Conservation (phyloP, 2,329 filamentous ascomycete genomes). For the Rasamsonia emersonii region DNA sequence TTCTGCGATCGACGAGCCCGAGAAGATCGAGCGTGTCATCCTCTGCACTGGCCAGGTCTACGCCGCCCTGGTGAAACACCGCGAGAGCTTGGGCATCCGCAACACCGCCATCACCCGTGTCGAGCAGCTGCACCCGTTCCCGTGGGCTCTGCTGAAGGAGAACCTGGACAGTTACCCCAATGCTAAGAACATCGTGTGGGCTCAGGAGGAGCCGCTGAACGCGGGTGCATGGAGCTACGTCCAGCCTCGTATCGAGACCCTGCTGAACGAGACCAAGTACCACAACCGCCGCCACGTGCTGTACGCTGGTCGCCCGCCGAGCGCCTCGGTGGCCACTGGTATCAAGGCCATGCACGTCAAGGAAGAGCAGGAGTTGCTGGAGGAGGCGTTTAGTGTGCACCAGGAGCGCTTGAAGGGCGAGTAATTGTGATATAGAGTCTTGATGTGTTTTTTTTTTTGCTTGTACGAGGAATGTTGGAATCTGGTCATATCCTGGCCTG, state of each 20-base stretch:
- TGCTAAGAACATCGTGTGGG: slow-evolving; percentile 94
- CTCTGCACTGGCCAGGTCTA: slow-evolving; percentile 95
- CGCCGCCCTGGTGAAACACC: slow-evolving; percentile 81
- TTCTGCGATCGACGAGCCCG: slow-evolving; percentile 64
- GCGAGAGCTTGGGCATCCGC: slow-evolving; percentile 74
- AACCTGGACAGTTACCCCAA: slow-evolving; percentile 97
- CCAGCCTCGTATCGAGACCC: slow-evolving; percentile 94
- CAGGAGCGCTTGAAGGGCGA: slow-evolving; percentile 61
- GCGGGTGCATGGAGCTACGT: slow-evolving; percentile 94
- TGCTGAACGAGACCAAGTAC: slow-evolving; percentile 85
- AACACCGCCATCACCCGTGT: slow-evolving; percentile 90
- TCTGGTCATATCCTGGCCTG: too few species aligned
- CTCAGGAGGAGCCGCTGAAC: slow-evolving; percentile 95
- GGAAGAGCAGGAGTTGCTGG: slow-evolving; percentile 80
- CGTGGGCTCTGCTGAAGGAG: slow-evolving; percentile 92
- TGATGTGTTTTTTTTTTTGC: background rate
- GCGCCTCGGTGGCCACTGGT: slow-evolving; percentile 87
- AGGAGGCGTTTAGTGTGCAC: slow-evolving; percentile 54
- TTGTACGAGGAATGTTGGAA: background rate
- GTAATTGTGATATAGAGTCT: slow-evolving; percentile 28
- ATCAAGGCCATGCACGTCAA: slow-evolving; percentile 80
- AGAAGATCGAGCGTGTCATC: slow-evolving; percentile 89
- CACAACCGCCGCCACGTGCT: slow-evolving; percentile 92
- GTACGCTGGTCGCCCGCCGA: slow-evolving; percentile 91
- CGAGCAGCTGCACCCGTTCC: slow-evolving; percentile 98